Evolutionary conservation across 805 yeast species (phyloP).

Genomic region (Hanseniaspora singularis): DNA sequence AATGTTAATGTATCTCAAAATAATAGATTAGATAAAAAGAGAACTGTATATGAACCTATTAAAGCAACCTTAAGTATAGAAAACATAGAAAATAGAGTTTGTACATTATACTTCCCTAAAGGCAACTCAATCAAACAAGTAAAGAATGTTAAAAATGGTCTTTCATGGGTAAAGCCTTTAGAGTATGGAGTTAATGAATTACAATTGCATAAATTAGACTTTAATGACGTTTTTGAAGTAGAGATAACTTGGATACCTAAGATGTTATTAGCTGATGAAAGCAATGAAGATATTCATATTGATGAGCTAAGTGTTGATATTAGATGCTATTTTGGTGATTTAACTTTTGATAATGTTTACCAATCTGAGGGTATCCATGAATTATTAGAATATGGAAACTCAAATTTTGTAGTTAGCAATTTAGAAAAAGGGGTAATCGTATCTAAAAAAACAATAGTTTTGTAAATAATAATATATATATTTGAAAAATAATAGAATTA

Average conservation of each 20-base stretch:
- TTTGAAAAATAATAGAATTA: background rate
- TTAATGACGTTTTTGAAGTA: conserved; percentile 45
- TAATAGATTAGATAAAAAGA: conserved; percentile 33
- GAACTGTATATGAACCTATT: conserved; percentile 51
- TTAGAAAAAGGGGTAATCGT: conserved; percentile 56
- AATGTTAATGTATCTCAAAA: conserved; percentile 40
- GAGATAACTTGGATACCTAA: conserved; percentile 71
- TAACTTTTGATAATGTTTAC: conserved; percentile 25
- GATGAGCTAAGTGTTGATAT: conserved; percentile 44
- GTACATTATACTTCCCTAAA: conserved; percentile 44
- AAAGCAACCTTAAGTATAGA: conserved; percentile 49
- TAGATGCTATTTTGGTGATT: conserved; percentile 71
- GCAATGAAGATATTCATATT: conserved; percentile 26
- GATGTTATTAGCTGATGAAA: conserved; percentile 33
- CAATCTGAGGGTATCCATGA: conserved; percentile 59
- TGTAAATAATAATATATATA: conserved; percentile 18
- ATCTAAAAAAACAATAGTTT: conserved; percentile 39
- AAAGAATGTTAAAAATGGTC: conserved; percentile 27
- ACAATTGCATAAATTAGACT: conserved; percentile 45
- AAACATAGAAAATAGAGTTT: conserved; percentile 51
- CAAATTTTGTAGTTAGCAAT: conserved; percentile 53
- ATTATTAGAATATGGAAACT: conserved; percentile 53
- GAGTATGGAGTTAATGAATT: conserved; percentile 50
- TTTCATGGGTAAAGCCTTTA: conserved; percentile 36
- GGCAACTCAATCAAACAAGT: conserved; percentile 48